phyloP scores from a whole-genome alignment of 768 basidiomycete genomes.

The Phallus indusiatus region DNA sequence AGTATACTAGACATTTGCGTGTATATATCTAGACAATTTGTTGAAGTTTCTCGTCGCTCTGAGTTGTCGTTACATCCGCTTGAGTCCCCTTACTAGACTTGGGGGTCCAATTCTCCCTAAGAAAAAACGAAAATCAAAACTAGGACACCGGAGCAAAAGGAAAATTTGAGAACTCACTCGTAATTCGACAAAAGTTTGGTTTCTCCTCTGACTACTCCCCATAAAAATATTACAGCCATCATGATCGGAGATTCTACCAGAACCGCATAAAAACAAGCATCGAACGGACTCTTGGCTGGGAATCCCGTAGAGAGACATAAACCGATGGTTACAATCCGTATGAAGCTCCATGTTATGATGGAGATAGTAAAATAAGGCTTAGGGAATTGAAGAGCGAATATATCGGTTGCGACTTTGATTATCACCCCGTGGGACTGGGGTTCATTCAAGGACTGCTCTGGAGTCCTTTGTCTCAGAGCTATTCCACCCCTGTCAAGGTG shows the following conservation, averaged over 20 bases:
- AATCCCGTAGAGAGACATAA: not conserved
- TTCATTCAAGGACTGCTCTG: not conserved
- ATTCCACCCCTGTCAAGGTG: not conserved
- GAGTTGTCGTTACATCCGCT: too few relatives aligned
- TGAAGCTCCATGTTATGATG: not conserved
- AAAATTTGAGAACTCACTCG: not conserved
- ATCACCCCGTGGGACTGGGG: not conserved
- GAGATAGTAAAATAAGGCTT: not conserved
- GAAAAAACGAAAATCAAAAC: too few relatives aligned
- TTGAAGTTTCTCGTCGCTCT: too few relatives aligned
- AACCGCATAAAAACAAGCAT: not conserved
- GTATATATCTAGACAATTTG: too few relatives aligned
- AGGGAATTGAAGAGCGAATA: not conserved
- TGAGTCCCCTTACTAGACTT: too few relatives aligned
- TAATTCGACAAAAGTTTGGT: not conserved
- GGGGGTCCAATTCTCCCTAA: too few relatives aligned
- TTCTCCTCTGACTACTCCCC: not conserved
- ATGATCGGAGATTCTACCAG: not conserved
- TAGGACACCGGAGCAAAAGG: too few relatives aligned
- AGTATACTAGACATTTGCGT: too few relatives aligned
- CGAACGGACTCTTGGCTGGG: not conserved
- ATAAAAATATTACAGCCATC: not conserved
- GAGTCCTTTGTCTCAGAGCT: not conserved
- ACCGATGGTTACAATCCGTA: not conserved
- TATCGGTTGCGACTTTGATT: not conserved